Base-by-base conservation (phyloP, 192 early-diverging fungal genomes). In the Spizellomyces punctatus region DNA sequence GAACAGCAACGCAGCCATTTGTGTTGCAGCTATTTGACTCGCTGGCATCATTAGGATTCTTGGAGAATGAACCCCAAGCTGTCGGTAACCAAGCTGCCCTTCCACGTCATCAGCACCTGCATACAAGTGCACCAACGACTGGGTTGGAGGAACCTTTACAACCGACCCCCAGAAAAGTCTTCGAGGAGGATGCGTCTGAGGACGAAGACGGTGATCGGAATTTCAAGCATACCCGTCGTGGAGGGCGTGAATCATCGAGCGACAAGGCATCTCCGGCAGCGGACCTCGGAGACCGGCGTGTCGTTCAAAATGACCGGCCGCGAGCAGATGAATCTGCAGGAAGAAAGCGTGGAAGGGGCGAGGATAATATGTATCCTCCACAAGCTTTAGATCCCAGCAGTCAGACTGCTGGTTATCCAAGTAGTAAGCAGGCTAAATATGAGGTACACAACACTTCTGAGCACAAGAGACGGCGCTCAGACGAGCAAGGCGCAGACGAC, bases 161-260 rank as follows among this genome's bases (percentile, higher is more conserved):
- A 36, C 27, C 27, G 27, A 36, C 27, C 27, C 27, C 27, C 27
- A 36, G 27, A 36, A 56, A 22, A 19, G 46, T 67, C 42, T 48
- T 64, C 21, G 82, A 79, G 47, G 82, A 79, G 58, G 83, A 85
- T 42, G 82, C 82, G 58, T 81, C 56, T 16, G 84, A 85, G 45
- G 90, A 92, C n/a, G 88, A 90, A 17, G 85, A 88, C 61, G 86
- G 84, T 42, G 89, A 91, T 52, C 81, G 88, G 19, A 92, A 88
- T 65, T 89, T 86, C 59, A 92, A 91, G 68, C 89, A 90, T 76
- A 82, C 83, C 61, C 80, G 87, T 16, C 50, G 71, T 14, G 46
- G 71, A 36, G n/a, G 27, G 27, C 27, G 27, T 36, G 27, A 36
- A 36, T 36, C 27, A 36, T 36, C 27, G 21, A 41, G 46, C 44